Evolutionary conservation across 768 basidiomycete species (phyloP).

Genomic region (Melanogaster broomeanus): DNA sequence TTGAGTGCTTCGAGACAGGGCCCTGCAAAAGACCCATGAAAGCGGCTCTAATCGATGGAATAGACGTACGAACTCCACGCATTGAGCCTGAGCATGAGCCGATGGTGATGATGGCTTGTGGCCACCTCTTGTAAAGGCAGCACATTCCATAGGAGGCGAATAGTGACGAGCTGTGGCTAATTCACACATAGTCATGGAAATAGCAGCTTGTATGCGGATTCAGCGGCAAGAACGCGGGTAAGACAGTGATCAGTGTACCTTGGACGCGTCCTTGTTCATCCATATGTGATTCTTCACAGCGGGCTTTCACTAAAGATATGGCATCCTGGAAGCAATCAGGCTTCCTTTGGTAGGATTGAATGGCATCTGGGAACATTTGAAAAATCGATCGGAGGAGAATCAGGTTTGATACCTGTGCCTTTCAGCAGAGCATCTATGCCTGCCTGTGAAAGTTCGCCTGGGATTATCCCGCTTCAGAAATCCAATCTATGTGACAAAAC

Average conservation of each 20-base stretch:
- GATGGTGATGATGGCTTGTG: constrained; percentile 1
- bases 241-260: constrained; percentile 38
- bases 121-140: constrained; percentile 13
- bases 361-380: constrained; percentile 34
- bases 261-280: constrained; percentile 61
- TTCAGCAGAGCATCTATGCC: constrained; percentile 16
- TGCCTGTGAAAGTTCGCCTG: constrained; percentile 18
- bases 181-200: constrained; percentile 79
- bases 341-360: constrained; percentile 45
- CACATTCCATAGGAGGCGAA: constrained; percentile 68
- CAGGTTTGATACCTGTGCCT: constrained; percentile 11
- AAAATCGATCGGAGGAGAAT: not conserved
- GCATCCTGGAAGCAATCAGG: constrained; percentile 67
- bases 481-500: constrained; percentile 3
- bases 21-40: constrained; percentile 40
- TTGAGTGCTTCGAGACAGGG: constrained; percentile 75
- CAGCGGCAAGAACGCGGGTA: not conserved
- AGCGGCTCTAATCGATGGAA: not conserved
- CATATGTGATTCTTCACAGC: constrained; percentile 59
- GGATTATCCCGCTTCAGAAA: constrained; percentile 1
- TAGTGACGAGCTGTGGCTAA: constrained; percentile 72
- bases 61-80: constrained; percentile 48
- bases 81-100: constrained; percentile 40
- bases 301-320: constrained; percentile 45
- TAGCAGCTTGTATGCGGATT: constrained; percentile 55